Percentiles rank a stretch among this genome's conserved stretches.
phyloP scores from a whole-genome alignment of 306 rosid genomes.

The Lupinus albus region DNA sequence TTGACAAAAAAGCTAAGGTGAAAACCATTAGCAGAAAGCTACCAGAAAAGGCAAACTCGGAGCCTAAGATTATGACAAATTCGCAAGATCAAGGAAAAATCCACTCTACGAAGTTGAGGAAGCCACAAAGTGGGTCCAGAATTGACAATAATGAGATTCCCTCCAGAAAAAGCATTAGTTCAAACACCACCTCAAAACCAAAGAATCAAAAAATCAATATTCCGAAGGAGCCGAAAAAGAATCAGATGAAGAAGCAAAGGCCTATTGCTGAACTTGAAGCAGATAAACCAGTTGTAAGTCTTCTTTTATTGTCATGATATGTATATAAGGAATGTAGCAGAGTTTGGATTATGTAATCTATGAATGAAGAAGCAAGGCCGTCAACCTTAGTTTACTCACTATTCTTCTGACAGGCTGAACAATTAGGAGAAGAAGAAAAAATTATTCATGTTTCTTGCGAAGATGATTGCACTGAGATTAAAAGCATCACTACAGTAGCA shows the following conservation, averaged over 20 bases:
- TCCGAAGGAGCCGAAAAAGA: conserved; percentile 50
- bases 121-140: conserved; percentile 51
- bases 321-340: not conserved
- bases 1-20: conserved; percentile 49
- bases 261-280: conserved; percentile 44
- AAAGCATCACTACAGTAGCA: conserved; percentile 34
- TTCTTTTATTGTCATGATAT: conserved; percentile 1
- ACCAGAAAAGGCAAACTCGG: conserved; percentile 50
- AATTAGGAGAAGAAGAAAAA: conserved; percentile 36
- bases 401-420: conserved; percentile 55
- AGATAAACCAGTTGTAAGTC: conserved; percentile 57
- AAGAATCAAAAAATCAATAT: conserved; percentile 36
- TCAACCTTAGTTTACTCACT: conserved; percentile 32
- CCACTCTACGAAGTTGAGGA: conserved; percentile 51
- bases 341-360: conserved; percentile 6
- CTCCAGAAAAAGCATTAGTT: conserved; percentile 41
- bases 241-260: conserved; percentile 54
- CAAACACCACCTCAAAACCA: conserved; percentile 42
- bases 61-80: conserved; percentile 47
- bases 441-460: conserved; percentile 41
- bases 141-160: conserved; percentile 45
- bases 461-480: conserved; percentile 45
- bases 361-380: conserved; percentile 17
- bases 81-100: conserved; percentile 58
- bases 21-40: conserved; percentile 45